phyloP scores from a whole-genome alignment of 805 yeast species.

The Candida silvicultrix region DNA sequence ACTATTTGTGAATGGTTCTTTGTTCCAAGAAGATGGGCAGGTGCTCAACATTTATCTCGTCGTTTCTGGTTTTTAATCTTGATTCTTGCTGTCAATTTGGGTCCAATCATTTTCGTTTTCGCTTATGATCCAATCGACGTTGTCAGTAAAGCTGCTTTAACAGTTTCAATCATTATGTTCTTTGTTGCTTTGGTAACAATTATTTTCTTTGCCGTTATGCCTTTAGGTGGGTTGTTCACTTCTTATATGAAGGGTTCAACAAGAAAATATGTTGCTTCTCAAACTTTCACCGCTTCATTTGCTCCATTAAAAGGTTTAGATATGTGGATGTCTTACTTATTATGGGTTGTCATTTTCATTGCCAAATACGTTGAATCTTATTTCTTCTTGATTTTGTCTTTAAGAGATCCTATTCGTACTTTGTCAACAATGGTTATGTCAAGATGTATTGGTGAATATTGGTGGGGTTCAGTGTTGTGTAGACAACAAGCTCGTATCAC shows the following conservation, averaged over 20 bases:
- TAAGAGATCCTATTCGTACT: conserved; percentile 92
- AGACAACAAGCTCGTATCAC: conserved; percentile 82
- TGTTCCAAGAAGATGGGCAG: conserved; percentile 98
- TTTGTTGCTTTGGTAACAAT: conserved; percentile 82
- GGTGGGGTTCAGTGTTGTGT: conserved; percentile 78
- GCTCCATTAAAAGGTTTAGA: conserved; percentile 78
- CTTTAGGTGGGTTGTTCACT: conserved; percentile 93
- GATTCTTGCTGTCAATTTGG: conserved; percentile 68
- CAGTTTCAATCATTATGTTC: conserved; percentile 81
- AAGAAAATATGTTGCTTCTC: conserved; percentile 87
- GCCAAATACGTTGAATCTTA: conserved; percentile 91
- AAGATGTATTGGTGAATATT: conserved; percentile 91
- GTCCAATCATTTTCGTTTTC: conserved; percentile 81
- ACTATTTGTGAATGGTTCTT: conserved; percentile 91
- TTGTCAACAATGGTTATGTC: conserved; percentile 72
- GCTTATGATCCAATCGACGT: conserved; percentile 67
- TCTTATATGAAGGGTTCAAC: conserved; percentile 82
- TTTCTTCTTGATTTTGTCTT: conserved; percentile 79
- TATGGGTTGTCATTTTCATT: conserved; percentile 85
- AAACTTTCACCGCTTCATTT: conserved; percentile 92
- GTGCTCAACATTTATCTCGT: conserved; percentile 94
- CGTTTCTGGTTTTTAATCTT: conserved; percentile 70
- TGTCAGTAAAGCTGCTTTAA: conserved; percentile 65
- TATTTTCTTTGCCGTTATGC: conserved; percentile 88
- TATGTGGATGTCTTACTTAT: conserved; percentile 91